Percentiles rank a stretch among this genome's conserved stretches.
phyloP scores from a whole-genome alignment of 371 early-diverging fungal species.

The Thermomucor indicae-seudaticae region DNA sequence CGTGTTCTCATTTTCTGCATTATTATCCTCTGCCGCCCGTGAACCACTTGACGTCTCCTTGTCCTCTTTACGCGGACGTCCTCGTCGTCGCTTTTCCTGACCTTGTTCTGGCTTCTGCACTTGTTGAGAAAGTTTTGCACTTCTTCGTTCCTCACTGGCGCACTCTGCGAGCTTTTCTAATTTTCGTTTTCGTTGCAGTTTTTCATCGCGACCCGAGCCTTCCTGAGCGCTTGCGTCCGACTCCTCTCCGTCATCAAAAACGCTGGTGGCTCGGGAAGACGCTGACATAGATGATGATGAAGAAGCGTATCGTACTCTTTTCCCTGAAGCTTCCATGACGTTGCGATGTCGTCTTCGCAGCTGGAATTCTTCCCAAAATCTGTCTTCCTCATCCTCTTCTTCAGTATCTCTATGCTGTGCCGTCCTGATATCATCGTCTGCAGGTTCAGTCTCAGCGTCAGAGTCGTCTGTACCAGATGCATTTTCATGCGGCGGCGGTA shows the following conservation, averaged over 20 bases:
- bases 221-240: slow-evolving; percentile 3
- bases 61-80: slow-evolving; percentile 10
- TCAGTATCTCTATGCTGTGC: slow-evolving; percentile 1
- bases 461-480: no score
- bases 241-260: slow-evolving; percentile 5
- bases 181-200: slow-evolving; percentile 5
- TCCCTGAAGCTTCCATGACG: background rate
- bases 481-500: no score
- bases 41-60: background rate
- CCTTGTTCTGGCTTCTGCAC: no score
- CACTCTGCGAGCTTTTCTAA: background rate
- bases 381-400: slow-evolving; percentile 15
- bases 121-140: background rate
- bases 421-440: slow-evolving; percentile 4
- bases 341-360: slow-evolving; percentile 11
- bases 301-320: slow-evolving; percentile 7
- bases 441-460: slow-evolving; percentile 10
- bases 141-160: slow-evolving; percentile 1
- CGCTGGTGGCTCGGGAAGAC: slow-evolving; percentile 6
- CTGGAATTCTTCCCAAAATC: slow-evolving; percentile 5
- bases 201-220: slow-evolving; percentile 1
- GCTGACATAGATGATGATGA: slow-evolving; percentile 10
- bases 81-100: slow-evolving; percentile 8
- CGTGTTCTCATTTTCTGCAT: no score
- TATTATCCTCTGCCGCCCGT: background rate